Conservation (phyloP, 2,329 filamentous ascomycete species). For the Sporothrix variecibatus region DNA sequence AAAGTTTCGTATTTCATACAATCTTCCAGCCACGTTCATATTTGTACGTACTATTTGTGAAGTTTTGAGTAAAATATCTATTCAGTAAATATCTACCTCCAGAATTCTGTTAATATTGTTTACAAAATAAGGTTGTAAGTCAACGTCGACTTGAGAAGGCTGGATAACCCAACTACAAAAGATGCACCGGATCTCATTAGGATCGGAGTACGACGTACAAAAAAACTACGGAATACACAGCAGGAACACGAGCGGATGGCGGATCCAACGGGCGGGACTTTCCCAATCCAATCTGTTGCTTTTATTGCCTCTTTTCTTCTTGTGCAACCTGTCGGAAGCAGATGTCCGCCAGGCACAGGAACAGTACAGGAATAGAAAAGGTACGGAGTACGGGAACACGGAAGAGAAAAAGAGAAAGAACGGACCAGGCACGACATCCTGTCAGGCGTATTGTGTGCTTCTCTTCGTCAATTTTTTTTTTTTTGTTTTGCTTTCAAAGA, state of each 20-base stretch:
- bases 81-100: no score
- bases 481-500: background rate
- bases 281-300: background rate
- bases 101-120: no score
- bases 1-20: background rate
- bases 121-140: no score
- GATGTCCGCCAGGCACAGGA: background rate
- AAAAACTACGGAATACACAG: background rate
- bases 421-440: background rate
- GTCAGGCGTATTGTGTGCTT: background rate
- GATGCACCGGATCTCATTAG: conserved; percentile 4
- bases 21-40: background rate
- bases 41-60: background rate
- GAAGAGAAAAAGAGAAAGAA: background rate
- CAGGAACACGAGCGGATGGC: background rate
- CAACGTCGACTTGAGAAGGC: background rate
- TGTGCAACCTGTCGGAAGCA: conserved; percentile 8
- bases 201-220: background rate
- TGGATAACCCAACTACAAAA: background rate
- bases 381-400: background rate
- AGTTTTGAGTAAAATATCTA: background rate
- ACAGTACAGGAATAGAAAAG: background rate
- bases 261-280: conserved; percentile 2
- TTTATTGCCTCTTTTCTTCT: background rate
- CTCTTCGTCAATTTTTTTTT: background rate